Evolutionary conservation across 768 basidiomycete species (phyloP).

Genomic region (Leccinum boreale): DNA sequence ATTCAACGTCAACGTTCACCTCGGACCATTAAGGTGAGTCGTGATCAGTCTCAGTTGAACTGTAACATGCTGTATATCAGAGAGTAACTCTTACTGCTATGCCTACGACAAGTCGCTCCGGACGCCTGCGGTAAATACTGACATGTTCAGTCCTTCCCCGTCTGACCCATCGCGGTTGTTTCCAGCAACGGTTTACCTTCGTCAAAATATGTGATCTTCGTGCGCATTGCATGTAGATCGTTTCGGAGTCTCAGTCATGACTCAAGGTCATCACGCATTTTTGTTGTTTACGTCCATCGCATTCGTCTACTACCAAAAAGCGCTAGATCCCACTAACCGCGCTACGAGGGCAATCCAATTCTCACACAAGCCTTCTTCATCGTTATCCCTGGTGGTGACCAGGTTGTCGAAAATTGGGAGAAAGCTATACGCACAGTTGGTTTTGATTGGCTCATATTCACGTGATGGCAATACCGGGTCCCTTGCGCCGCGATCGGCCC

Average conservation of each 20-base stretch:
- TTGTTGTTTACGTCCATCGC: slow-evolving; percentile 60
- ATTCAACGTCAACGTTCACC: background rate
- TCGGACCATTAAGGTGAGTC: background rate
- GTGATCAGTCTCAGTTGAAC: too few relatives aligned
- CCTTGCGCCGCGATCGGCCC: background rate
- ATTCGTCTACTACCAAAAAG: slow-evolving; percentile 72
- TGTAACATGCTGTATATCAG: slow-evolving; percentile 16
- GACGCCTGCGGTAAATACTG: slow-evolving; percentile 45
- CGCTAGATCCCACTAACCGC: slow-evolving; percentile 59
- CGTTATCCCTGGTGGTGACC: too few relatives aligned
- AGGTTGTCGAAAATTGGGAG: too few relatives aligned
- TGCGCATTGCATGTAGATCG: too few relatives aligned
- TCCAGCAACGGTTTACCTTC: too few relatives aligned
- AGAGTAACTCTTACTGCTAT: slow-evolving; percentile 43
- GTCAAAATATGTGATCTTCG: too few relatives aligned
- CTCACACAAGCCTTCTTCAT: too few relatives aligned
- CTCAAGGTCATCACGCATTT: too few relatives aligned
- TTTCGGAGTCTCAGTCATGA: too few relatives aligned
- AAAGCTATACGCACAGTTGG: background rate
- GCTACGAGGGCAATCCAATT: too few relatives aligned
- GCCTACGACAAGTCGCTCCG: slow-evolving; percentile 53
- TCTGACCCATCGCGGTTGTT: background rate
- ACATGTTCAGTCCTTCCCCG: slow-evolving; percentile 43
- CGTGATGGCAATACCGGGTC: background rate
- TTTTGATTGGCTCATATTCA: background rate